Conservation (phyloP, 2,329 filamentous ascomycete species). For the Xylaria polymorpha region DNA sequence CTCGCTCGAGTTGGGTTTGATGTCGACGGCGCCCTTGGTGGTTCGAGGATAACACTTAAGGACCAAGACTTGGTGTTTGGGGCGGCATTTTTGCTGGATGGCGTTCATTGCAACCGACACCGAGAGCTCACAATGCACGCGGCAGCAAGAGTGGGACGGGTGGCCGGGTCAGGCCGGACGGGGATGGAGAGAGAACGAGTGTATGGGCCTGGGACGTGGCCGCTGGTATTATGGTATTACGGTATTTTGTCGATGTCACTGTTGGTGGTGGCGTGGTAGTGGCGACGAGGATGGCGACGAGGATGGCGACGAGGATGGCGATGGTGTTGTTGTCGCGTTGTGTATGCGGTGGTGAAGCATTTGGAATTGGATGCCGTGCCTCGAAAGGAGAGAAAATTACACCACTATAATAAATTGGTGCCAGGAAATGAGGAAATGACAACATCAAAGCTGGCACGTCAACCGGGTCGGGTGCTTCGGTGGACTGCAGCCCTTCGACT, state of each 20-base stretch:
- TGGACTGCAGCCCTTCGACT: constrained; percentile 7
- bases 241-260: constrained; percentile 9
- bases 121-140: constrained; percentile 37
- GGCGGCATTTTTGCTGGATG: constrained; percentile 77
- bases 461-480: constrained; percentile 24
- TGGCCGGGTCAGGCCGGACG: constrained; percentile 19
- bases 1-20: constrained; percentile 96
- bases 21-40: constrained; percentile 89
- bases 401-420: constrained; percentile 18
- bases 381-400: constrained; percentile 36
- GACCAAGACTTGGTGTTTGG: constrained; percentile 96
- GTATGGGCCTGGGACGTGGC: not conserved
- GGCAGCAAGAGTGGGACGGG: constrained; percentile 25
- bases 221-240: not conserved
- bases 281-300: constrained; percentile 8
- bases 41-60: constrained; percentile 96
- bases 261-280: constrained; percentile 13
- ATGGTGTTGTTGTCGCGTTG: constrained; percentile 1
- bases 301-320: constrained; percentile 5
- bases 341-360: constrained; percentile 5
- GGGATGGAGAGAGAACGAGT: constrained; percentile 20
- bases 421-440: constrained; percentile 34
- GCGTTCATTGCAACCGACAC: constrained; percentile 65
- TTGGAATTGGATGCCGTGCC: constrained; percentile 21
- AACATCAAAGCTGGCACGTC: constrained; percentile 22